Evolutionary conservation across 1,139 yeast species (phyloP).

Genomic region (Diutina catenulata): DNA sequence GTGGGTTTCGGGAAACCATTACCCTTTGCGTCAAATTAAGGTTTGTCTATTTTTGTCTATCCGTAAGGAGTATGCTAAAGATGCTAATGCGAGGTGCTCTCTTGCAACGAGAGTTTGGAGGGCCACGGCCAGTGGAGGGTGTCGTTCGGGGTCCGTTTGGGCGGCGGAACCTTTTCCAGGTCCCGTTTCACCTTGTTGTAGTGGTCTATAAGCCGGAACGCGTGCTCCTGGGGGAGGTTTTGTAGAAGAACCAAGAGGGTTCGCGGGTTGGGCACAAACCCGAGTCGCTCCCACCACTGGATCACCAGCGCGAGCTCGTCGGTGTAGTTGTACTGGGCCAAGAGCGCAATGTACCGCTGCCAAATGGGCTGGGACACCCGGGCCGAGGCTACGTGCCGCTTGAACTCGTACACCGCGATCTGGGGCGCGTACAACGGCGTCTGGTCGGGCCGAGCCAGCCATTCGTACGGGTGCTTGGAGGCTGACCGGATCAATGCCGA

Average conservation of each 20-base stretch:
- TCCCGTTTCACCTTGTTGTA: conserved; percentile 10
- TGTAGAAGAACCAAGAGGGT: conserved; percentile 26
- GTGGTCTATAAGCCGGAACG: conserved; percentile 28
- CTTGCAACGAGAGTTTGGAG: too few relatives aligned
- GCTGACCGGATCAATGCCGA: conserved; percentile 33
- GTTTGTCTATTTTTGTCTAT: too few relatives aligned
- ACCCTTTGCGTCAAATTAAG: too few relatives aligned
- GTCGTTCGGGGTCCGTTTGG: not conserved
- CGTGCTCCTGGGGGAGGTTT: conserved; percentile 29
- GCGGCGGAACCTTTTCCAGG: conserved; percentile 2
- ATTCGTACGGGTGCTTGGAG: conserved; percentile 9
- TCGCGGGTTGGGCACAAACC: conserved; percentile 30
- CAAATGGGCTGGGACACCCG: conserved; percentile 39
- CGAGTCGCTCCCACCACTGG: conserved; percentile 47
- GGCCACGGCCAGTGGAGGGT: conserved; percentile 6
- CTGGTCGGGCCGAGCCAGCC: conserved; percentile 10
- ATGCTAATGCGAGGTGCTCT: too few relatives aligned
- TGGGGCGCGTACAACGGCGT: conserved; percentile 50
- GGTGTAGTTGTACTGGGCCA: conserved; percentile 34
- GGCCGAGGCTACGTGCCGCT: conserved; percentile 15
- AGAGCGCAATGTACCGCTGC: conserved; percentile 38
- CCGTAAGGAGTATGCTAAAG: too few relatives aligned
- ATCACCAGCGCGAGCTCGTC: conserved; percentile 41
- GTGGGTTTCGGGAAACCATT: too few relatives aligned
- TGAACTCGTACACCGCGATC: conserved; percentile 48